Percentiles rank a stretch among this genome's conserved stretches.
Evolutionary conservation across 2,329 filamentous ascomycete genomes (phyloP).

Genomic region (Orbilia ellipsospora): DNA sequence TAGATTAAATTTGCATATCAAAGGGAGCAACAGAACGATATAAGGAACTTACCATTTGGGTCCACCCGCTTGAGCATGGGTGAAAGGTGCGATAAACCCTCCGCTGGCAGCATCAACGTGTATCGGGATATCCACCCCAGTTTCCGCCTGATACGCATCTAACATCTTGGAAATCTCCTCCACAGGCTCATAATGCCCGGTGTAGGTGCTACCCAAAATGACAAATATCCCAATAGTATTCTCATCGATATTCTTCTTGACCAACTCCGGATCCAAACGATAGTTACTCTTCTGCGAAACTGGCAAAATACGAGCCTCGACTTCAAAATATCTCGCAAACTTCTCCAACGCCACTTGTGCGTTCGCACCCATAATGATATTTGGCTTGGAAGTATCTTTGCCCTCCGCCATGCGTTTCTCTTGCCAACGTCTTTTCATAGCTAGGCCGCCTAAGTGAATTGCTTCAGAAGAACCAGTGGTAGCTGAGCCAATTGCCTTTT

Average conservation of each 20-base stretch:
- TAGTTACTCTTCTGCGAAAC: constrained; percentile 72
- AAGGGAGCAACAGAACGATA: constrained; percentile 25
- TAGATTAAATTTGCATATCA: constrained; percentile 33
- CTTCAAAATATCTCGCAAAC: constrained; percentile 78
- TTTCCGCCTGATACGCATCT: constrained; percentile 72
- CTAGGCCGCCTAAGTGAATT: constrained; percentile 75
- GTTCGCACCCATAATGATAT: constrained; percentile 79
- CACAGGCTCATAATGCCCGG: constrained; percentile 77
- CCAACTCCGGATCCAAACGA: constrained; percentile 72
- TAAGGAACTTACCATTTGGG: constrained; percentile 65
- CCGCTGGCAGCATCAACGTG: constrained; percentile 73
- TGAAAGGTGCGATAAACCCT: constrained; percentile 72
- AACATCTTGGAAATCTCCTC: constrained; percentile 74
- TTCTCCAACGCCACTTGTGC: constrained; percentile 79
- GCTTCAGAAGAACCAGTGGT: constrained; percentile 78
- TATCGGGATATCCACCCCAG: constrained; percentile 74
- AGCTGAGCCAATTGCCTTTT: constrained; percentile 75
- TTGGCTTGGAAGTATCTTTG: constrained; percentile 73
- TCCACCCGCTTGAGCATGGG: constrained; percentile 65
- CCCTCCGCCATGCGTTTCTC: constrained; percentile 70
- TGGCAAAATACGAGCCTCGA: constrained; percentile 74
- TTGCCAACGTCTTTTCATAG: constrained; percentile 81
- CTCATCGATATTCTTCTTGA: constrained; percentile 76
- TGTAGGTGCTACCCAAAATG: constrained; percentile 78
- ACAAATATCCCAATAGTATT: constrained; percentile 82